Percentiles rank a stretch among this genome's conserved stretches.
phyloP scores from a whole-genome alignment of 208 protist genomes.

The Acanthamoeba royreba region DNA sequence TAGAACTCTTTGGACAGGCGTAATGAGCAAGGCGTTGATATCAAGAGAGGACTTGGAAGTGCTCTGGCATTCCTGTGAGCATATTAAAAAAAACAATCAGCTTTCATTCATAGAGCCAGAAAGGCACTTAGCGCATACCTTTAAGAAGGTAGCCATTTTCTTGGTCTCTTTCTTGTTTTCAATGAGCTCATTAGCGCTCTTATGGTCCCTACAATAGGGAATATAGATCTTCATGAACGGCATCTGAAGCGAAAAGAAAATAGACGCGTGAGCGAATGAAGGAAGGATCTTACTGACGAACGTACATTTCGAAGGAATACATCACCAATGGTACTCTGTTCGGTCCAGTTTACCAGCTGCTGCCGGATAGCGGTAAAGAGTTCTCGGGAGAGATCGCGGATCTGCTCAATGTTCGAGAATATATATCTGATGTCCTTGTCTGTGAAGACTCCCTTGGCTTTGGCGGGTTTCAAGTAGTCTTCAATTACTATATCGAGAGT shows the following conservation, averaged over 20 bases:
- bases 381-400: neutral
- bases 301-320: neutral
- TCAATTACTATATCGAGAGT: neutral
- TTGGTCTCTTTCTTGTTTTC: neutral
- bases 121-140: neutral
- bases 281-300: neutral
- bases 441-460: neutral
- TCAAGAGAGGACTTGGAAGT: neutral
- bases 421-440: neutral
- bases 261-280: neutral
- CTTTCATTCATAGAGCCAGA: neutral
- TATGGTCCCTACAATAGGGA: neutral
- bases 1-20: neutral
- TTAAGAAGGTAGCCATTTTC: neutral
- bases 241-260: neutral
- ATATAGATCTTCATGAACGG: constrained; percentile 28
- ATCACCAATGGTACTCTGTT: neutral
- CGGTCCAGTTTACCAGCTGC: neutral
- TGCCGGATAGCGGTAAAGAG: neutral
- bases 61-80: neutral
- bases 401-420: constrained; percentile 3
- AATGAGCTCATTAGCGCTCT: neutral
- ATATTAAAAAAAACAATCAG: neutral
- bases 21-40: constrained; percentile 9
- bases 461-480: neutral